Base-by-base conservation (phyloP, 495 filamentous ascomycete species). In the Pseudotulostoma volvatum region DNA sequence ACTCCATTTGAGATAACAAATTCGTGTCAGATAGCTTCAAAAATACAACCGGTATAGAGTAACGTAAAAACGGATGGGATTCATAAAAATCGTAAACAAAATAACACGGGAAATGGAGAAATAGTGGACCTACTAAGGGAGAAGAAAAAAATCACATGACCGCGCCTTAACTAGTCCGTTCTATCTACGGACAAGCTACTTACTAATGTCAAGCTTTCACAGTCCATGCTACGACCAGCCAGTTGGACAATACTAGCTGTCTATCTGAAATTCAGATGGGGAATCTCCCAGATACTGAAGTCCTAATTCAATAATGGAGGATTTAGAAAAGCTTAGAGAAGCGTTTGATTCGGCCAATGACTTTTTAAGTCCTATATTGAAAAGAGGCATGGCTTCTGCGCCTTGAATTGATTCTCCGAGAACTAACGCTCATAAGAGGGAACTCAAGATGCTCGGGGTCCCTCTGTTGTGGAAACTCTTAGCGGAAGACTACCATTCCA, bases 321-420 rank as follows among this genome's bases (percentile, higher is more conserved):
- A 56, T 14, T 23, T 39, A 1, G 37, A 31, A 34, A 31, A 34
- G 18, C 33, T 54, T 8, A 47, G 33, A 33, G 47, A 49, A 36
- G 59, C 57, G n/a, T 65, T 68, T 34, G 44, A 46, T 16, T 48
- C 51, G 5, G 64, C 64, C 31, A 51, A 41, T 30, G 46, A 51
- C 18, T 69, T 66, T 41, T 45, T 69, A 28, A 51, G 44, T 41
- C 64, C 65, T 3, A 56, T 67, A 30, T 50, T 69, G 36, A 41
- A 57, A 40, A 47, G 57, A 66, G 64, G 65, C 54, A 61, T 44
- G 62, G 43, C 11, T 11, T 28, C 11, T 5, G 5, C 23, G 11
- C 11, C 11, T 28, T 28, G 23, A 28, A 28, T 28, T 11, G 11
- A 28, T 28, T 28, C 5, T 5, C 23, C 11, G 5, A 28, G 5